These are phyloP conservation scores for Alternaria longipes DNA, from an alignment of 2,329 filamentous ascomycete genomes.

Conservation along the genomic window DNA sequence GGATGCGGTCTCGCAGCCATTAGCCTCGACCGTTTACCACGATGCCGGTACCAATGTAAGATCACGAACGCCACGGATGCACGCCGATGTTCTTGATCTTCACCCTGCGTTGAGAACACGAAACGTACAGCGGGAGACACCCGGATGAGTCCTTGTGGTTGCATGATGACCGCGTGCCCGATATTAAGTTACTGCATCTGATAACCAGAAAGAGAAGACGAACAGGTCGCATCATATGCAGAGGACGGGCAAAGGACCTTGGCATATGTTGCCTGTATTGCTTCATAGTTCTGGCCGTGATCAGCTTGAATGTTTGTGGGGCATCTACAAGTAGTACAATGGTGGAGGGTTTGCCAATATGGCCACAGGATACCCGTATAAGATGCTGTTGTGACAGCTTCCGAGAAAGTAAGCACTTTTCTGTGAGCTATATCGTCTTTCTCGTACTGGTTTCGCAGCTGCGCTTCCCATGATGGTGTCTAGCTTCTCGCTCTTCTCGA, in stretches of 20 bases:
- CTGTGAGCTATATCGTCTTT: too few species aligned
- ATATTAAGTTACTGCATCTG: background rate
- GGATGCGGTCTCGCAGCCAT: background rate
- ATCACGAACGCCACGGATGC: constrained; percentile 1
- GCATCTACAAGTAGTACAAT: background rate
- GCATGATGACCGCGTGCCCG: background rate
- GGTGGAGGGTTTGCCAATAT: background rate
- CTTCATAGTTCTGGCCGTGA: background rate
- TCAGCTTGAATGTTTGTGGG: background rate
- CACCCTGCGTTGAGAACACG: background rate
- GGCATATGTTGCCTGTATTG: background rate
- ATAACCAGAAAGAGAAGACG: background rate
- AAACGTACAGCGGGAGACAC: background rate
- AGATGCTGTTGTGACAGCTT: background rate
- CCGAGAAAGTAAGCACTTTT: background rate
- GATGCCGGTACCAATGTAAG: background rate
- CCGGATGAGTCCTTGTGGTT: background rate
- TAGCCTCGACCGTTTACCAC: background rate
- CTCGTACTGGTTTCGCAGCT: background rate
- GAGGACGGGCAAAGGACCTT: too few species aligned
- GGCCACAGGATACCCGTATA: background rate
- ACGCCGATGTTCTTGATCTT: background rate
- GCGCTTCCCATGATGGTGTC: background rate
- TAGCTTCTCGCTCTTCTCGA: background rate
- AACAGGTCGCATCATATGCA: background rate